Evolutionary conservation across 768 basidiomycete genomes (phyloP).

Genomic region (Mycena polygramma): DNA sequence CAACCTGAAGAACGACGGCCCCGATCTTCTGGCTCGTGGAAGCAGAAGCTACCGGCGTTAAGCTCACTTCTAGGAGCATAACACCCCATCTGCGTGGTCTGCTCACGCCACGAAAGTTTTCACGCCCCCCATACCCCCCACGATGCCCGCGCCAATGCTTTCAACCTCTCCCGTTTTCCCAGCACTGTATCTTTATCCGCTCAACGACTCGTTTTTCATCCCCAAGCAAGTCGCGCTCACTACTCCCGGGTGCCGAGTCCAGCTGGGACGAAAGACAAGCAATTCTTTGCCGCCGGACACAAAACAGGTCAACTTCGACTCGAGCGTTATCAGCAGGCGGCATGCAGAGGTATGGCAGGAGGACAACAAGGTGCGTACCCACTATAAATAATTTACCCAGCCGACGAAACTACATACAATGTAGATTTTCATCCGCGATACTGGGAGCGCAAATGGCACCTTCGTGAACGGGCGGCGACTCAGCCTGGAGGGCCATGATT

Average conservation of each 20-base stretch:
- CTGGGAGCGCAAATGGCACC: slow-evolving; percentile 77
- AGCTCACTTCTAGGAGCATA: no score
- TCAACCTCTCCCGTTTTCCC: slow-evolving; percentile 28
- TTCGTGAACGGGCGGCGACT: slow-evolving; percentile 76
- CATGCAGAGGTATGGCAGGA: slow-evolving; percentile 81
- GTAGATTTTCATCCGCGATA: slow-evolving; percentile 77
- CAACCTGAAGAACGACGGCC: background rate
- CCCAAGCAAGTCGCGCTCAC: slow-evolving; percentile 71
- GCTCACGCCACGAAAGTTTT: no score
- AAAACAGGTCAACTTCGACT: slow-evolving; percentile 76
- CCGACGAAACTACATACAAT: background rate
- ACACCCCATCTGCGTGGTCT: background rate
- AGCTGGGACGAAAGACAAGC: slow-evolving; percentile 77
- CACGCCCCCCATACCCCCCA: background rate
- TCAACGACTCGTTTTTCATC: slow-evolving; percentile 72
- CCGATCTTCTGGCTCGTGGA: background rate
- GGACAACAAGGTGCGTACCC: slow-evolving; percentile 61
- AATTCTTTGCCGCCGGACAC: slow-evolving; percentile 65
- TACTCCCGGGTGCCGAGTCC: slow-evolving; percentile 52
- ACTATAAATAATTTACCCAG: background rate
- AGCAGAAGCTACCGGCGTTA: slow-evolving; percentile 4
- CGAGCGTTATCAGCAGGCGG: slow-evolving; percentile 71
- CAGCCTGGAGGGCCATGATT: slow-evolving; percentile 69
- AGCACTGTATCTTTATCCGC: slow-evolving; percentile 58
- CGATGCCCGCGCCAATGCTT: slow-evolving; percentile 33